phyloP scores from a whole-genome alignment of 2,329 filamentous ascomycete genomes.

The Aspergillus viridinutans region DNA sequence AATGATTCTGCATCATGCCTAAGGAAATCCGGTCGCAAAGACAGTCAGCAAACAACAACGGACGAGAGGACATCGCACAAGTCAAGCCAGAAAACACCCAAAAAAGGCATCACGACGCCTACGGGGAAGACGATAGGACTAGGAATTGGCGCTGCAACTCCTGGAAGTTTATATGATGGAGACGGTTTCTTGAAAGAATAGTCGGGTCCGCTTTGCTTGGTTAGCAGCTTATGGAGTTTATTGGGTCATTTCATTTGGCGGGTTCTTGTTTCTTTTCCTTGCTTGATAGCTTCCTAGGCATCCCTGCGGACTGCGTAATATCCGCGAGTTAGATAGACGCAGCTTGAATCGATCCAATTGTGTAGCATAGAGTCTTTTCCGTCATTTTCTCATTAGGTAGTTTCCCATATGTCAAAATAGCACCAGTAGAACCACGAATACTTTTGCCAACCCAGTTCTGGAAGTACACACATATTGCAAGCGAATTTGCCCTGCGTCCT shows the following conservation, averaged over 20 bases:
- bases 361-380: background rate
- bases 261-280: conserved; percentile 3
- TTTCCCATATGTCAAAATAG: too few species aligned
- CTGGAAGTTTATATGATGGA: conserved; percentile 45
- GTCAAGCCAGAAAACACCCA: conserved; percentile 11
- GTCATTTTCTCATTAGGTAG: background rate
- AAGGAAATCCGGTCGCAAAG: background rate
- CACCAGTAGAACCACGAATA: too few species aligned
- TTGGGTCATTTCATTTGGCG: background rate
- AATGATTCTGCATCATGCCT: background rate
- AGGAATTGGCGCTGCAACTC: conserved; percentile 34
- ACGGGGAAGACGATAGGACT: conserved; percentile 24
- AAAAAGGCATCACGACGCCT: conserved; percentile 24
- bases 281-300: background rate
- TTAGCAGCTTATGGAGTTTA: background rate
- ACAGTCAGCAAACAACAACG: conserved; percentile 1
- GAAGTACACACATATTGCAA: too few species aligned
- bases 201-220: conserved; percentile 5
- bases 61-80: conserved; percentile 13
- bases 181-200: conserved; percentile 37
- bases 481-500: too few species aligned
- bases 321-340: conserved; percentile 16
- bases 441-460: too few species aligned
- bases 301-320: conserved; percentile 9
- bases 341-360: conserved; percentile 10